Evolutionary conservation across 148 eudicot species (phyloP), one percentile per base, ranked within the genome.

Genomic region (Dianthus caryophyllus): DNA sequence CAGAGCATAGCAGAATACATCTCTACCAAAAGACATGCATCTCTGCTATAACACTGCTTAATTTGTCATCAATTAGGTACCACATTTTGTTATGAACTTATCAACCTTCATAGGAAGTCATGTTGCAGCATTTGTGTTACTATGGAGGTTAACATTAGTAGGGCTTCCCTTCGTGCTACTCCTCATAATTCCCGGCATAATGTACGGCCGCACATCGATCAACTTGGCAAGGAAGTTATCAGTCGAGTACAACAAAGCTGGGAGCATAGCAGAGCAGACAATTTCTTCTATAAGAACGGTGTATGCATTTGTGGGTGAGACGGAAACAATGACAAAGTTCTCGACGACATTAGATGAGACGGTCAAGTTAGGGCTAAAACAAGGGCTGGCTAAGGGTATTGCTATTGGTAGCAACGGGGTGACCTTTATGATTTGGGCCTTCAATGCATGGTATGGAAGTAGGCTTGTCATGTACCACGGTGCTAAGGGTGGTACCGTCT

Each of bases 381-480:
- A 91, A 75, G 97, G 97, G 1, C 65, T 91, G 48, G 87, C 92
- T 0, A 91, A 91, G 62, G 97, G 96, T 3, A 41, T 91, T 51
- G 88, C 89, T 21, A 79, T 91, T 67, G 97, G 97, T 13, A 86
- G 97, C 70, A 84, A 79, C 24, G 90, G 88, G 2, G 67, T 91
- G 0, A 83, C 83, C 0, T 91, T 80, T 60, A 88, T 81, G 1
- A 79, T 91, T 63, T 88, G 97, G 97, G 75, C 96, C 0, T 80
- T 91, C 46, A 80, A 78, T 79, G 71, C 90, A 43, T 91, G 83
- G 78, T 91, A 86, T 60, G 96, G 92, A 9, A 86, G 96, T 49
- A 80, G 78, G 68, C 70, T 91, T 77, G 85, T 91, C 18, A 91
- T 91, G 90, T 84, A 91, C 65, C 92, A 91, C 67, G 85, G 83